Base-by-base conservation (phyloP, 2,329 filamentous ascomycete genomes). In the Aureobasidium subglaciale region DNA sequence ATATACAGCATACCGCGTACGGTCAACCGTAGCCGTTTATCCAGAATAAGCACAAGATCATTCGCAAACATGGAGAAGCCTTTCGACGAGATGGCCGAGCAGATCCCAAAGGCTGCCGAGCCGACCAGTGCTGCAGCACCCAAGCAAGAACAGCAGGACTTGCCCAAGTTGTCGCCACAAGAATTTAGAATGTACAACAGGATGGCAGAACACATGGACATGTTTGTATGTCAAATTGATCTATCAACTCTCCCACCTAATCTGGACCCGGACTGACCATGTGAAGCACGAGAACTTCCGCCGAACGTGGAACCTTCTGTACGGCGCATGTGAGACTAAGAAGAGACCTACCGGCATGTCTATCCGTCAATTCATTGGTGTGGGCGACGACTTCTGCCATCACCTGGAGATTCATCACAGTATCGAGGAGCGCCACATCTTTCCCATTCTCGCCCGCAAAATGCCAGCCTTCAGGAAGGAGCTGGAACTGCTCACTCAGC, bases 381-480 rank as follows among this genome's bases (percentile, higher is more conserved):
- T 78, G 24, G 88, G 85, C 29, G 75, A 88, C n/a, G 74, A 83
- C 46, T 90, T 96, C 68, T 79, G 81, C 61, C 76, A 78, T 15
- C 80, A 86, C 57, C 81, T 96, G n/a, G 79, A 82, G 9, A 71
- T 81, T 56, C 90, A 96, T 72, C 91, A 96, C 73, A 75, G 73
- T 56, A 92, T 95, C 64, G 91, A 96, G 69, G 90, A 96, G 70
- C 72, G 76, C 27, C 82, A 90, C 68, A 77, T 96, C 37, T 96
- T 95, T 69, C 91, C 90, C 1, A 66, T 85, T 0, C 79, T 96
- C 2, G 89, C 87, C 11, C 75, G 74, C 63, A 84, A 83, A 62
- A 95, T 95, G 89, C 84, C 87, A 5, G 85, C 87, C 61, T 95
- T 95, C 67, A 75, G 76, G 58, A 75, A 73, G 60, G 77, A 80